Percentiles rank a stretch among this genome's conserved stretches.
These are phyloP conservation scores for Draba incana DNA, from an alignment of 345 rosid species.

Conservation along the genomic window DNA sequence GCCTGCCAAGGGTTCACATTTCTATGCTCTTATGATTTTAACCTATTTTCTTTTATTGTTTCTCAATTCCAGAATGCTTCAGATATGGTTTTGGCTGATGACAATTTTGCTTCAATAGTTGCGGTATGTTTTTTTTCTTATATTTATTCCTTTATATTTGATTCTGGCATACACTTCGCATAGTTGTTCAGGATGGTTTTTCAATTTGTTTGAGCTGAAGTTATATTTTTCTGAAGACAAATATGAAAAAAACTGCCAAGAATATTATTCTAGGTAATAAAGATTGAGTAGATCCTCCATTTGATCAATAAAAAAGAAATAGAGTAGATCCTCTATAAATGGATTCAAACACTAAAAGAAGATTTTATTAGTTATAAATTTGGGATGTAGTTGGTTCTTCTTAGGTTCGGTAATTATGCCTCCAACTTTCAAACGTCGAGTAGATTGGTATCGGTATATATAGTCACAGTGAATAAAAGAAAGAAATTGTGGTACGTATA, in stretches of 20 bases:
- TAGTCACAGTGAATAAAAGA: neutral
- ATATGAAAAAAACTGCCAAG: neutral
- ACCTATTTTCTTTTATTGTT: slow-evolving; percentile 29
- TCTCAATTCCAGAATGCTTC: slow-evolving; percentile 83
- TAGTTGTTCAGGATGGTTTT: slow-evolving; percentile 4
- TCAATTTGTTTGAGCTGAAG: neutral
- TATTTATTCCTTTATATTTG: slow-evolving; percentile 24
- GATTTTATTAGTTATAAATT: neutral
- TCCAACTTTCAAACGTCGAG: neutral
- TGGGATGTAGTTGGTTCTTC: slow-evolving; percentile 2
- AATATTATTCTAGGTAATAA: neutral
- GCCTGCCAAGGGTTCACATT: slow-evolving; percentile 12
- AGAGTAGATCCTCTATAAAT: neutral
- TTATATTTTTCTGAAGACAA: slow-evolving; percentile 16
- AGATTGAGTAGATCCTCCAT: neutral
- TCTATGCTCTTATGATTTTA: slow-evolving; percentile 17
- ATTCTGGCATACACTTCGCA: slow-evolving; percentile 14
- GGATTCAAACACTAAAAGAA: neutral
- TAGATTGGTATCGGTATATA: neutral
- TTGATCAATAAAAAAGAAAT: too few species aligned
- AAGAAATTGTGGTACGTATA: neutral
- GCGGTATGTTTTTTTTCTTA: slow-evolving; percentile 60
- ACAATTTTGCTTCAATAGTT: slow-evolving; percentile 95
- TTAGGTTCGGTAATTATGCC: slow-evolving; percentile 5
- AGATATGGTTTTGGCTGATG: slow-evolving; percentile 99